phyloP scores from a whole-genome alignment of 768 basidiomycete genomes.

The Vishniacozyma victoriae region DNA sequence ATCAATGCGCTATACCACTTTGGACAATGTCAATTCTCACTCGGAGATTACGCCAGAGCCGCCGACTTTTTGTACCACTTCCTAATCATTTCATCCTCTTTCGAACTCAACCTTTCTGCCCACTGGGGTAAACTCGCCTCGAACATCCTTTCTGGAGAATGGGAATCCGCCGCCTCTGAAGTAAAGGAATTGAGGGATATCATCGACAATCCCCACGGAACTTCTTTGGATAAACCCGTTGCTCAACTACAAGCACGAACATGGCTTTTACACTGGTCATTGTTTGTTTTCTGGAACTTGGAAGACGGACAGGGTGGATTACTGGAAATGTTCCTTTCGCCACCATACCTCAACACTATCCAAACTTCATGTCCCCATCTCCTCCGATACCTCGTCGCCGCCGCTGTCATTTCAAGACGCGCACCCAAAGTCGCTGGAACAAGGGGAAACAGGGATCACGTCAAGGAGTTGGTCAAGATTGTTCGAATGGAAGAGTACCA shows the following conservation, averaged over 20 bases:
- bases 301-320: constrained; percentile 75
- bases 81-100: constrained; percentile 90
- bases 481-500: constrained; percentile 94
- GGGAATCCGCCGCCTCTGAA: constrained; percentile 92
- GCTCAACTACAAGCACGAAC: constrained; percentile 87
- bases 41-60: constrained; percentile 92
- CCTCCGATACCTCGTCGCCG: constrained; percentile 85
- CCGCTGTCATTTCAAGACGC: constrained; percentile 86
- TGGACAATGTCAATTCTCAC: constrained; percentile 98
- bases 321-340: constrained; percentile 92
- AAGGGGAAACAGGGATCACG: constrained; percentile 74
- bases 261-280: constrained; percentile 95
- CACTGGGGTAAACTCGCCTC: constrained; percentile 99
- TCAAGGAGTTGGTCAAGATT: constrained; percentile 85
- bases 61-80: constrained; percentile 99
- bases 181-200: constrained; percentile 89
- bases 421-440: constrained; percentile 52
- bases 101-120: constrained; percentile 86
- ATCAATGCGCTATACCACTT: constrained; percentile 95
- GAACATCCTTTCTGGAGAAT: constrained; percentile 88
- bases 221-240: constrained; percentile 50
- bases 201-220: constrained; percentile 57
- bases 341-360: constrained; percentile 96
- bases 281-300: constrained; percentile 98
- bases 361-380: constrained; percentile 94